phyloP scores from a whole-genome alignment of 108 stramenopile genomes.

The Skeletonema marinoi region DNA sequence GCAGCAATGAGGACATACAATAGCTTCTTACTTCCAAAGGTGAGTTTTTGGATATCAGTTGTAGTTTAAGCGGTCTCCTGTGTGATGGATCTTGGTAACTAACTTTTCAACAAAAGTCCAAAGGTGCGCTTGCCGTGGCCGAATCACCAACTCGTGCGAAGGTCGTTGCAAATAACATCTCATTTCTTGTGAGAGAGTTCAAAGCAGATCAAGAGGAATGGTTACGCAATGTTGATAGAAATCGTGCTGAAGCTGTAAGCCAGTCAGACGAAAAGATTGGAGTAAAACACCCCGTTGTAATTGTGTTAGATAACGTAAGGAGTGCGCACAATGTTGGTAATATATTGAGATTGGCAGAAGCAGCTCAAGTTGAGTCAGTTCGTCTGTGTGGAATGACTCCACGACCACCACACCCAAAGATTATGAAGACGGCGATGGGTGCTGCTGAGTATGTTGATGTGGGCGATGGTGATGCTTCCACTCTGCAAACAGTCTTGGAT shows the following conservation, averaged over 20 bases:
- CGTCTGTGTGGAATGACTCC: conserved; percentile 64
- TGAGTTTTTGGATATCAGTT: background rate
- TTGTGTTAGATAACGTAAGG: conserved; percentile 58
- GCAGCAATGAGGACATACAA: conserved; percentile 56
- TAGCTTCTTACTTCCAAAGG: conserved; percentile 52
- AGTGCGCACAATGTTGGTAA: conserved; percentile 63
- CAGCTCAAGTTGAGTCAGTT: conserved; percentile 46
- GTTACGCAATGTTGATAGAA: conserved; percentile 58
- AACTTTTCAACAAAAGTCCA: conserved; percentile 18
- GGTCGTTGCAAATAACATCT: conserved; percentile 61
- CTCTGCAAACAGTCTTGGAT: conserved; percentile 49
- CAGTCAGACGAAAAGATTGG: background rate
- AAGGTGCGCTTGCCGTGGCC: conserved; percentile 57
- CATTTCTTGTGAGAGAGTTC: conserved; percentile 53
- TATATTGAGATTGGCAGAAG: conserved; percentile 54
- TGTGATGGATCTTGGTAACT: background rate
- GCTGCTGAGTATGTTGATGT: conserved; percentile 54
- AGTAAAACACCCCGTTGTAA: conserved; percentile 38
- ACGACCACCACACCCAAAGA: conserved; percentile 56
- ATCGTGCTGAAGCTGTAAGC: conserved; percentile 17
- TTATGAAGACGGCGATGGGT: conserved; percentile 58
- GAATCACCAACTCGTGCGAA: conserved; percentile 53
- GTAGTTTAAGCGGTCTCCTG: background rate
- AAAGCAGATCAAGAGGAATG: conserved; percentile 56
- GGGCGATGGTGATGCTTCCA: conserved; percentile 28